These are phyloP conservation scores for Fusarium subtropicale DNA, from an alignment of 2,329 filamentous ascomycete genomes.

Conservation along the genomic window DNA sequence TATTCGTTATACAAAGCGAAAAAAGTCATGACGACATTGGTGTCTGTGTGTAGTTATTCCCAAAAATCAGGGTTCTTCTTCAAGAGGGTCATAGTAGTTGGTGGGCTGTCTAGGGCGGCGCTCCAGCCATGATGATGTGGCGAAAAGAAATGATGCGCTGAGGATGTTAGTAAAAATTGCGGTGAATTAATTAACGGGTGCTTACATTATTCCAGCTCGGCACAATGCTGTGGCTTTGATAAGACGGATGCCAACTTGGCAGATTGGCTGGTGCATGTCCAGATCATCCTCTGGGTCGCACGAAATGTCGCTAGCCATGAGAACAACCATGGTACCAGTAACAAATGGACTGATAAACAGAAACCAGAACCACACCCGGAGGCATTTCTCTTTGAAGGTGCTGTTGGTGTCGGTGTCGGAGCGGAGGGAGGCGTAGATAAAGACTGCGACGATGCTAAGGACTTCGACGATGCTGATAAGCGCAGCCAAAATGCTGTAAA, in stretches of 20 bases:
- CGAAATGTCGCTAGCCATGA: constrained; percentile 36
- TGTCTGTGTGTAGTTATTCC: neutral
- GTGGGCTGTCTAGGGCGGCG: neutral
- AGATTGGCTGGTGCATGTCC: constrained; percentile 33
- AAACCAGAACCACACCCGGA: constrained; percentile 35
- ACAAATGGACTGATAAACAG: constrained; percentile 28
- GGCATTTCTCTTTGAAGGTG: constrained; percentile 21
- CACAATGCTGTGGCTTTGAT: constrained; percentile 37
- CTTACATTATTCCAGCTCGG: constrained; percentile 34
- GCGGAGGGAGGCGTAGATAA: constrained; percentile 26
- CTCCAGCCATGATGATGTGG: constrained; percentile 34
- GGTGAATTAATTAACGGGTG: neutral
- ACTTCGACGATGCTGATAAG: constrained; percentile 32
- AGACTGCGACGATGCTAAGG: constrained; percentile 32
- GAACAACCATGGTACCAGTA: constrained; percentile 22
- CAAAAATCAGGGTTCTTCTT: neutral
- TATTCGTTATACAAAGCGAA: constrained; percentile 20
- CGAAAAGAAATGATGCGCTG: constrained; percentile 35
- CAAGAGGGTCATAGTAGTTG: neutral
- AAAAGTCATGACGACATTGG: constrained; percentile 33
- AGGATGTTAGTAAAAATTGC: neutral
- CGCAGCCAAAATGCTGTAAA: constrained; percentile 19
- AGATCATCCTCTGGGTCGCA: constrained; percentile 32
- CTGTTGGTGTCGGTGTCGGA: neutral
- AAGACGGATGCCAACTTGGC: constrained; percentile 30